Evolutionary conservation across 768 basidiomycete genomes (phyloP), one percentile per base, ranked within the genome.

Genomic region (Tremella mesenterica): DNA sequence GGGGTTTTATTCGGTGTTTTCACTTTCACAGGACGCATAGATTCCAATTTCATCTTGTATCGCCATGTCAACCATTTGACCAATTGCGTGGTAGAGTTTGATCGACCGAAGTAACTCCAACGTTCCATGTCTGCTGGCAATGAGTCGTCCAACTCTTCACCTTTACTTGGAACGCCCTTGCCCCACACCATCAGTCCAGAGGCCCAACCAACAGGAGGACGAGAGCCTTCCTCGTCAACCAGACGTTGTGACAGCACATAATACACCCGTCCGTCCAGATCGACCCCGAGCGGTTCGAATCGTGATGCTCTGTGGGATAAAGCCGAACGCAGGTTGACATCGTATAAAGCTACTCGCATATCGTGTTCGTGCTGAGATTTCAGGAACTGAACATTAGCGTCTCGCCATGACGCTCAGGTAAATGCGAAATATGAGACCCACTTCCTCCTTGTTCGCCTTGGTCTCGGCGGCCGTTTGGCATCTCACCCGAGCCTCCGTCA

Each of bases 41-140:
- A 23, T 27, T 44, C 52, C 2, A 58, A 29, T 2, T 50, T 43
- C 28, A 51, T 49, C 30, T 53, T 43, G 38, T 21, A 52, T 39
- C 44, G 23, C 38, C 45, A 64, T 41, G 56, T 52, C 2, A 67
- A 12, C 60, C 63, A 64, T 20, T 52, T 41, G 31, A 53, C 31
- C 5, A 67, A 49, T 31, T 53, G 39, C 18, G 54, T 49, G 20
- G 62, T 55, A 16, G 43, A 14, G 0, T 29, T 31, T 7, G 57
- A 56, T 27, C 56, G 53, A 12, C 62, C 62, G 31, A 67, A 67
- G 52, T 67, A 62, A 34, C 47, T 59, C 65, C 65, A 67, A 25
- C 60, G 39, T 39, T 66, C 57, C 2, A 54, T 34, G 14, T 12
- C 29, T 13, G 33, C 27, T 2, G 59, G 56, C 4, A 60, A 21